Evolutionary conservation across 306 rosid species (phyloP), one percentile per base, ranked within the genome.

Genomic region (Adenanthera pavonina): DNA sequence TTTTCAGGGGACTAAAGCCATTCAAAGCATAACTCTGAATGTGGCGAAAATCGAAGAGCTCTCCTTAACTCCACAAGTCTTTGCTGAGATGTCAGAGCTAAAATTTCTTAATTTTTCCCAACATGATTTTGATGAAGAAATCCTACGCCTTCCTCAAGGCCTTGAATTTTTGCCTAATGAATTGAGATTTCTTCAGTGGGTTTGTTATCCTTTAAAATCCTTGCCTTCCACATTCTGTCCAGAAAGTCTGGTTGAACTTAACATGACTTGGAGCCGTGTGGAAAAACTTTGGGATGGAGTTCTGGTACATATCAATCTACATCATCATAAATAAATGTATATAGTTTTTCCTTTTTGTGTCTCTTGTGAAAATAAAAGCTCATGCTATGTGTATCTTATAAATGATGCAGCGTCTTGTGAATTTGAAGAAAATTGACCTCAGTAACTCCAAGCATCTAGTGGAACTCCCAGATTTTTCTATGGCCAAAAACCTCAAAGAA

Each of bases 401-500:
- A 46, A 20, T 69, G 38, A 3, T 35, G 44, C 74, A 69, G 57
- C 41, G 3, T 20, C 74, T 69, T 46, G 74, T 69, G 56, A 69
- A 69, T 25, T 69, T 69, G 8, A 69, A 30, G 56, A 69, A 69
- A 44, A 46, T 69, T 44, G 41, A 69, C 17, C 74, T 69, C 74
- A 69, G 56, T 13, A 44, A 13, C 74, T 69, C 74, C 74, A 69
- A 69, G 74, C n/a, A 69, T 69, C 56, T 69, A 10, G 3, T 69
- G 11, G 17, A 69, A 46, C 74, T 69, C 56, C 74, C 74, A 46
- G 74, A 69, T 46, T 69, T 69, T 20, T 69, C 74, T 69, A 69
- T 44, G 56, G 56, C 74, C 17, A 46, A 46, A 46, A 69, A 69
- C 11, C 41, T 69, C 6, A 57, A 69, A 69, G 56, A 69, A 25